These are phyloP conservation scores for Phytopythium vexans DNA, from an alignment of 352 stramenopile genomes.

Conservation along the genomic window DNA sequence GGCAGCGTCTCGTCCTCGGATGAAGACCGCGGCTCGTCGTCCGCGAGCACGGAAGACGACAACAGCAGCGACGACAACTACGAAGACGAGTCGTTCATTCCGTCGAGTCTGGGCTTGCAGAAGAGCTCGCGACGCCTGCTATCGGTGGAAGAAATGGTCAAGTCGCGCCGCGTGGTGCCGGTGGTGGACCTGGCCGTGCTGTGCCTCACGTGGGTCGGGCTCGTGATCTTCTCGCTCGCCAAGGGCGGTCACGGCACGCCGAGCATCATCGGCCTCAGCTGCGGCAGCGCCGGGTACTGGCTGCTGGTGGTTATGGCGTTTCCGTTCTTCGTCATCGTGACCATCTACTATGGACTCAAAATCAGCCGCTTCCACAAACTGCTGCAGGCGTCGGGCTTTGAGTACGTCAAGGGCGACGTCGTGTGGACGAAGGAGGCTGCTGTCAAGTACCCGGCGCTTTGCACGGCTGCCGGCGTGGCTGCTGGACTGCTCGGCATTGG, in stretches of 20 bases:
- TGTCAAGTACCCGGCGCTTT: constrained; percentile 77
- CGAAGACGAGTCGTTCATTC: constrained; percentile 55
- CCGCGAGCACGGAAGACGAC: constrained; percentile 32
- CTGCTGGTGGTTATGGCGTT: constrained; percentile 54
- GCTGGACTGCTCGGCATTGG: constrained; percentile 85
- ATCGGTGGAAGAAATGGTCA: constrained; percentile 51
- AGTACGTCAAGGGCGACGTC: constrained; percentile 96
- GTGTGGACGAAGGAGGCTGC: constrained; percentile 91
- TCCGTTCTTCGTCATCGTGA: constrained; percentile 67
- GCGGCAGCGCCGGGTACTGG: constrained; percentile 71
- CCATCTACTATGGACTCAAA: constrained; percentile 74
- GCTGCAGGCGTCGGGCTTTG: constrained; percentile 73
- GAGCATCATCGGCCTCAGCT: constrained; percentile 68
- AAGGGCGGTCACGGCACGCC: constrained; percentile 75
- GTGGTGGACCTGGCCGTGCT: constrained; percentile 62
- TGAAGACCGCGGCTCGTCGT: constrained; percentile 17
- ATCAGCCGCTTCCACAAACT: constrained; percentile 59
- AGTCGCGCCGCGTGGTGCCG: constrained; percentile 47
- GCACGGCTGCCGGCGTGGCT: constrained; percentile 65
- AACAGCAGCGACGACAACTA: constrained; percentile 37
- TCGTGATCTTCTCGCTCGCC: constrained; percentile 75
- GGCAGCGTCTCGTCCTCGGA: constrained; percentile 23
- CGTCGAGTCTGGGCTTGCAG: constrained; percentile 30
- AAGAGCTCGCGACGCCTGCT: constrained; percentile 22
- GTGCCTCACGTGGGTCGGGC: constrained; percentile 72